Conservation (phyloP, 1,284 basidiomycete species). For the Ceratobasidium sp. region DNA sequence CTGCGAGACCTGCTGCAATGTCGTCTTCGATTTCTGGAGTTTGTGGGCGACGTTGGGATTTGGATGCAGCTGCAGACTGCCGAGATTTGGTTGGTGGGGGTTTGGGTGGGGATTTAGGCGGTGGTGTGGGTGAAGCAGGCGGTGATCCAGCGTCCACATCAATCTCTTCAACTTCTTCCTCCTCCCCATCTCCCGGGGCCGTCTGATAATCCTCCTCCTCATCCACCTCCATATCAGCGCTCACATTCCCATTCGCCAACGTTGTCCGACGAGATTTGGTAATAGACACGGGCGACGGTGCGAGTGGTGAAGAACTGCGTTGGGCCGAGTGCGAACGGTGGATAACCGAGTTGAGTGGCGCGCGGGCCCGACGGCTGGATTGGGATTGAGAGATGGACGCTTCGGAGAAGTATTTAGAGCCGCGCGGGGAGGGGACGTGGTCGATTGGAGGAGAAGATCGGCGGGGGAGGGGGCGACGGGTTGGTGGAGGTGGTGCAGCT, state of each 20-base stretch:
- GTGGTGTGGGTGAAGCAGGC: slow-evolving; percentile 4
- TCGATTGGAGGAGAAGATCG: slow-evolving; percentile 24
- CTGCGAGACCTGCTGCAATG: slow-evolving; percentile 44
- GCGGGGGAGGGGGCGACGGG: slow-evolving; percentile 19
- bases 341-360: slow-evolving; percentile 40
- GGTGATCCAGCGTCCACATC: slow-evolving; percentile 22
- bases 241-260: slow-evolving; percentile 23
- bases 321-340: slow-evolving; percentile 31
- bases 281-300: not conserved
- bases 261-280: slow-evolving; percentile 24
- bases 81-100: not conserved
- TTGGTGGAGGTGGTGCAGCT: slow-evolving; percentile 3
- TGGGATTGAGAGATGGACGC: slow-evolving; percentile 20
- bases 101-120: not conserved
- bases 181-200: not conserved
- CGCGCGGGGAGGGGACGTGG: slow-evolving; percentile 38
- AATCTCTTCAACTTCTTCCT: slow-evolving; percentile 31
- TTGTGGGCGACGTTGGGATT: slow-evolving; percentile 8
- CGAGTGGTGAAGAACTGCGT: slow-evolving; percentile 31
- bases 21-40: slow-evolving; percentile 44
- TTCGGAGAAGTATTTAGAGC: slow-evolving; percentile 26
- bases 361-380: slow-evolving; percentile 39
- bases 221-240: slow-evolving; percentile 37
- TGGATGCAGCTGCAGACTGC: not conserved
- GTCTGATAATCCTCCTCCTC: slow-evolving; percentile 41